Conservation (phyloP, 2,329 filamentous ascomycete species). For the Zymoseptoria passerinii region DNA sequence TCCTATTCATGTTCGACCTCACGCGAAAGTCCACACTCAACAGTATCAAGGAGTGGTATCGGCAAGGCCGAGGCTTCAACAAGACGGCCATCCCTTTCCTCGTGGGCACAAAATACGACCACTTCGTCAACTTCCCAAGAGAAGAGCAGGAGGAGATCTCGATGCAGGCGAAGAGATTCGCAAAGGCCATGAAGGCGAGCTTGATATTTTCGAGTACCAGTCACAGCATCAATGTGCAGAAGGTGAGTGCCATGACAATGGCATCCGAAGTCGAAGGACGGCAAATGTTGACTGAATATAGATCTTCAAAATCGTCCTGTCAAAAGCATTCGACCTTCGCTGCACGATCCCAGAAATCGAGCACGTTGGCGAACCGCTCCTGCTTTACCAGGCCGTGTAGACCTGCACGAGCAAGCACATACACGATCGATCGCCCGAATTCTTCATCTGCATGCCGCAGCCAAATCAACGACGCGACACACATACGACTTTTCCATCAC, state of each 20-base stretch:
- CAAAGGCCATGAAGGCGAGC: slow-evolving; percentile 95
- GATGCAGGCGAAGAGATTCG: slow-evolving; percentile 91
- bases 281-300: slow-evolving; percentile 32
- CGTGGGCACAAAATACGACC: slow-evolving; percentile 96
- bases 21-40: slow-evolving; percentile 97
- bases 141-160: slow-evolving; percentile 99
- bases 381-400: slow-evolving; percentile 61
- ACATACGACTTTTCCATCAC: neutral
- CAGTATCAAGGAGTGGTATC: slow-evolving; percentile 99
- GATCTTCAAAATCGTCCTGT: slow-evolving; percentile 99
- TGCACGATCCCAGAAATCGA: slow-evolving; percentile 99
- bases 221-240: slow-evolving; percentile 99
- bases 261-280: neutral
- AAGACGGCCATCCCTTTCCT: slow-evolving; percentile 99
- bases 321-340: slow-evolving; percentile 96
- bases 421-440: neutral
- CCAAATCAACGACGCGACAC: neutral
- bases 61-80: slow-evolving; percentile 95
- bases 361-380: slow-evolving; percentile 88
- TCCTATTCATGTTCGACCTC: slow-evolving; percentile 98
- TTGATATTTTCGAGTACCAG: slow-evolving; percentile 98
- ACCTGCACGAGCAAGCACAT: neutral
- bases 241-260: slow-evolving; percentile 49
- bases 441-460: neutral
- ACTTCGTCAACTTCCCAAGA: slow-evolving; percentile 96